These are phyloP conservation scores for Gaertneriomyces sp. DNA, from an alignment of 192 early-diverging fungal species.

Conservation along the genomic window DNA sequence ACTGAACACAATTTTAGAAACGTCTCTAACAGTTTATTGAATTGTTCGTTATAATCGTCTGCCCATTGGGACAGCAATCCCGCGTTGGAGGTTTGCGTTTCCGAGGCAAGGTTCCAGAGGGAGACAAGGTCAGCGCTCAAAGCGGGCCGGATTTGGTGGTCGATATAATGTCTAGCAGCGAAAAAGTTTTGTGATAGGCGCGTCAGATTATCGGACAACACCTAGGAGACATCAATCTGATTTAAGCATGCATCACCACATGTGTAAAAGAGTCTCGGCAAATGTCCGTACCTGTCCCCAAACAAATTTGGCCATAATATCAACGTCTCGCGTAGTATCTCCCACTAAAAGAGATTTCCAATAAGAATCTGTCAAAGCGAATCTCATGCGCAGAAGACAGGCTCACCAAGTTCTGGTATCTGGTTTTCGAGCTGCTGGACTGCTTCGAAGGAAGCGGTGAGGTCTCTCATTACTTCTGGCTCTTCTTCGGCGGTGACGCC, in stretches of 20 bases:
- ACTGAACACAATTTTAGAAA: constrained; percentile 49
- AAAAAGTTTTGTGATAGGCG: constrained; percentile 60
- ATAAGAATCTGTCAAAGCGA: too few species aligned
- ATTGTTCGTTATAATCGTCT: constrained; percentile 18
- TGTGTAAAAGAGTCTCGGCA: too few species aligned
- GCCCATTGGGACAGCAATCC: constrained; percentile 43
- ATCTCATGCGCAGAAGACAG: not conserved
- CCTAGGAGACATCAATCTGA: constrained; percentile 13
- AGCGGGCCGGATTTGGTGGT: constrained; percentile 51
- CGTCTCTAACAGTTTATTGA: constrained; percentile 23
- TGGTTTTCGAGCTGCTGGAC: constrained; percentile 50
- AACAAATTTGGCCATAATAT: constrained; percentile 57
- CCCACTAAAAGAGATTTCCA: constrained; percentile 20
- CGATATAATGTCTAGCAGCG: constrained; percentile 60
- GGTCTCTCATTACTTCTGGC: constrained; percentile 21
- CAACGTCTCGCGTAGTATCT: constrained; percentile 46
- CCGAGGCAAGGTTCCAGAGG: constrained; percentile 32
- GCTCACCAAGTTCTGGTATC: constrained; percentile 43
- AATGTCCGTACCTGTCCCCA: constrained; percentile 39
- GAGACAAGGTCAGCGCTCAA: constrained; percentile 48
- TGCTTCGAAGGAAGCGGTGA: constrained; percentile 45
- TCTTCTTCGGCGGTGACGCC: constrained; percentile 25
- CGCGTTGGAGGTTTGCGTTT: constrained; percentile 6
- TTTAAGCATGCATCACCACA: not conserved
- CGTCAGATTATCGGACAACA: constrained; percentile 63